Conservation (phyloP, 139 green algal species). For the Haematococcus lacustris region DNA sequence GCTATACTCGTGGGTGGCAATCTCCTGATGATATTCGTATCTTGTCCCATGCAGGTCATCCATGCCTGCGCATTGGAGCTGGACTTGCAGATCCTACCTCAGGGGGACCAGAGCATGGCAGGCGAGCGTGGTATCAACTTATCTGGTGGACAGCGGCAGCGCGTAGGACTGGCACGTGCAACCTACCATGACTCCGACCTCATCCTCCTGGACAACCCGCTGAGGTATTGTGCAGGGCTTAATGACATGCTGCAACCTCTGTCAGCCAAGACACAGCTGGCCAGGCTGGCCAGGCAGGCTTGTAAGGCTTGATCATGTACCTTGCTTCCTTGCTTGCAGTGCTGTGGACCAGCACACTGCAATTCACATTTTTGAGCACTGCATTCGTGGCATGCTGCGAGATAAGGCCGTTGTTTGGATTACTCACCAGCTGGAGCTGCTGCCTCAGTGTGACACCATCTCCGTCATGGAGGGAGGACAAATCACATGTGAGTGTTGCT, state of each 20-base stretch:
- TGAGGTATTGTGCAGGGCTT: slow-evolving; percentile 15
- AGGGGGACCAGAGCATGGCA: slow-evolving; percentile 43
- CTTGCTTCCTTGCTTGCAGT: slow-evolving; percentile 13
- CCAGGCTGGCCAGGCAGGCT: too few species aligned
- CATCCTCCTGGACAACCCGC: slow-evolving; percentile 56
- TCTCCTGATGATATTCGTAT: too few species aligned
- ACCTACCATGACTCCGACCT: slow-evolving; percentile 49
- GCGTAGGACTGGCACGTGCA: slow-evolving; percentile 49
- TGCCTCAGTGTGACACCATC: slow-evolving; percentile 44
- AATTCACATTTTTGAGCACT: slow-evolving; percentile 57
- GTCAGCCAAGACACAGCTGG: too few species aligned
- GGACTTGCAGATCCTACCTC: slow-evolving; percentile 39
- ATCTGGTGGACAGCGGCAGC: slow-evolving; percentile 55
- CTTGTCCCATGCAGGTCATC: slow-evolving; percentile 35
- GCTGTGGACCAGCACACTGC: slow-evolving; percentile 56
- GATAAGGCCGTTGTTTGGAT: slow-evolving; percentile 44
- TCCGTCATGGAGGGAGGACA: slow-evolving; percentile 47
- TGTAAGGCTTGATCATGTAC: too few species aligned
- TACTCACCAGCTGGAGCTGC: slow-evolving; percentile 29
- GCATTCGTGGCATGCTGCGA: slow-evolving; percentile 46
- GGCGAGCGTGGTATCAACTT: slow-evolving; percentile 67
- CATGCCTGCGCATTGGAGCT: slow-evolving; percentile 48
- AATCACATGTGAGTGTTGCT: too few species aligned
- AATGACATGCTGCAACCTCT: background rate
- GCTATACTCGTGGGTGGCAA: too few species aligned